These are phyloP conservation scores for Septoria petroselini DNA, from an alignment of 2,329 filamentous ascomycete genomes.

Conservation along the genomic window DNA sequence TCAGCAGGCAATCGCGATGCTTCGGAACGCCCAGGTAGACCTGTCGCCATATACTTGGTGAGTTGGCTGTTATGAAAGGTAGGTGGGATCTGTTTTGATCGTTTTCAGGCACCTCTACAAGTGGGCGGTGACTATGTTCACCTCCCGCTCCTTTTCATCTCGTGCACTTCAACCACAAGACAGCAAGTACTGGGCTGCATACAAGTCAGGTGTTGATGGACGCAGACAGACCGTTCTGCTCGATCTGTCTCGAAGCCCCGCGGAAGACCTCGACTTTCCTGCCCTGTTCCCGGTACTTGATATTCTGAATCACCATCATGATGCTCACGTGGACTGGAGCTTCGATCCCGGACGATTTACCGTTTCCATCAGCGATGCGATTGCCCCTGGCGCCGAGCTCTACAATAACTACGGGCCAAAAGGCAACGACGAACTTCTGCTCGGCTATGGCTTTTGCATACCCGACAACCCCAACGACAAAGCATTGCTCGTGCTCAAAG, in stretches of 20 bases:
- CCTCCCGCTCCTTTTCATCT: constrained; percentile 52
- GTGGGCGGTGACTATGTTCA: constrained; percentile 53
- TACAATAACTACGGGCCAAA: constrained; percentile 56
- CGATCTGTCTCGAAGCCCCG: constrained; percentile 35
- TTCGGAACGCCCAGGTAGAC: constrained; percentile 34
- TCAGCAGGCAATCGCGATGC: constrained; percentile 33
- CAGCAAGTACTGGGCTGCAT: constrained; percentile 39
- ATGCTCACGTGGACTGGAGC: constrained; percentile 50
- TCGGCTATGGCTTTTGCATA: constrained; percentile 54
- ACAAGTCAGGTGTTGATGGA: constrained; percentile 33
- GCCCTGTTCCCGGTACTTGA: constrained; percentile 53
- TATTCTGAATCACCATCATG: constrained; percentile 48
- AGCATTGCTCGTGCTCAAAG: constrained; percentile 44
- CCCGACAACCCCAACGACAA: constrained; percentile 48
- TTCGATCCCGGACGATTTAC: constrained; percentile 42
- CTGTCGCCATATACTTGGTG: constrained; percentile 44
- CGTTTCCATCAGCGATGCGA: constrained; percentile 38
- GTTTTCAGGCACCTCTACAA: constrained; percentile 45
- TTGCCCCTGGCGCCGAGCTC: constrained; percentile 43
- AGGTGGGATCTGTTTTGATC: constrained; percentile 29
- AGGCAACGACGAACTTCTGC: constrained; percentile 52
- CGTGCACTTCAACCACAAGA: constrained; percentile 35
- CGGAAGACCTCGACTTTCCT: constrained; percentile 40
- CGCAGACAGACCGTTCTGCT: constrained; percentile 36
- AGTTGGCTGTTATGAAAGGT: constrained; percentile 31